phyloP scores from a whole-genome alignment of 2,329 filamentous ascomycete genomes.

The Fusarium stilboides region DNA sequence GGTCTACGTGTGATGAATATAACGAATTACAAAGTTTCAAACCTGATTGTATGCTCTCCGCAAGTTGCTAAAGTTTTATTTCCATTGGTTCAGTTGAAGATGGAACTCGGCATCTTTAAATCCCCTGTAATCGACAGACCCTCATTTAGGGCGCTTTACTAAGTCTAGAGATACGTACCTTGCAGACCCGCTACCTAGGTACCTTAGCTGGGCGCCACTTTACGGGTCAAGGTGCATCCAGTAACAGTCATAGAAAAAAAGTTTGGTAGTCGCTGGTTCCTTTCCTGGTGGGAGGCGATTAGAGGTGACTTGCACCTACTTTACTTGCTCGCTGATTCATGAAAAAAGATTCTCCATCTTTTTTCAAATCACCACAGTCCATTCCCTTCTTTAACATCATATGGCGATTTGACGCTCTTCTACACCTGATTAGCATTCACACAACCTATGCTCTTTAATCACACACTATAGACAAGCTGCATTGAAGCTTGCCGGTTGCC shows the following conservation, averaged over 20 bases:
- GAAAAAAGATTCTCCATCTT: slow-evolving; percentile 39
- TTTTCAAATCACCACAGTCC: slow-evolving; percentile 18
- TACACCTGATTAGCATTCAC: background rate
- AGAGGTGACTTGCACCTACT: slow-evolving; percentile 16
- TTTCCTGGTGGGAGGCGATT: slow-evolving; percentile 17
- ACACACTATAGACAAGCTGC: slow-evolving; percentile 14
- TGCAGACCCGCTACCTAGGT: background rate
- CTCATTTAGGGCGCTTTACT: slow-evolving; percentile 18
- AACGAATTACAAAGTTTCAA: slow-evolving; percentile 21
- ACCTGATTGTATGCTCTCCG: background rate
- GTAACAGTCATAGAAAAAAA: slow-evolving; percentile 40
- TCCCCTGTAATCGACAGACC: slow-evolving; percentile 9
- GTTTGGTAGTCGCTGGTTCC: slow-evolving; percentile 18
- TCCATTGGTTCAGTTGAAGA: background rate
- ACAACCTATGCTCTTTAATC: slow-evolving; percentile 4
- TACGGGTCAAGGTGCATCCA: slow-evolving; percentile 23
- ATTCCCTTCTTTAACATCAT: slow-evolving; percentile 20
- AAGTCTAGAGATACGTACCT: slow-evolving; percentile 21
- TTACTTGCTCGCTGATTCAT: slow-evolving; percentile 37
- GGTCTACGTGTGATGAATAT: slow-evolving; percentile 13
- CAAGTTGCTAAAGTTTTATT: background rate
- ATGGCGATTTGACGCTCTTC: slow-evolving; percentile 4
- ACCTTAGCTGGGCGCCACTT: slow-evolving; percentile 25
- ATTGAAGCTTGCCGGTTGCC: background rate
- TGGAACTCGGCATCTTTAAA: background rate